Evolutionary conservation across 2,329 filamentous ascomycete genomes (phyloP).

Genomic region (Hawksworthiomyces lignivorus): DNA sequence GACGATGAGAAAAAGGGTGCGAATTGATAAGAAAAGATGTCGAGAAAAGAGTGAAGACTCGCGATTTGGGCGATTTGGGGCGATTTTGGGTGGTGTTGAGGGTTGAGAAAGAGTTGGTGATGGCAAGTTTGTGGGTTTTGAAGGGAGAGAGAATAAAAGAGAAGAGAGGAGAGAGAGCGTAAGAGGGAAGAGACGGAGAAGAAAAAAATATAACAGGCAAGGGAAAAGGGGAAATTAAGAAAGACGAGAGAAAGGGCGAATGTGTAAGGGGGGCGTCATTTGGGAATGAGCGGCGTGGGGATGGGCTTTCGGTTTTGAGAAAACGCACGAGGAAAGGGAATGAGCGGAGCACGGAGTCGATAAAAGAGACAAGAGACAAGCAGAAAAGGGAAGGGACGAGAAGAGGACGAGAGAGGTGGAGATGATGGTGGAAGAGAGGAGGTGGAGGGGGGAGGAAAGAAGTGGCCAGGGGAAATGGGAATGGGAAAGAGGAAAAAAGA

Average conservation of each 20-base stretch:
- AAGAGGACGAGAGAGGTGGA: constrained; percentile 14
- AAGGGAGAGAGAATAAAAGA: background rate
- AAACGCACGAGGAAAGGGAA: constrained; percentile 4
- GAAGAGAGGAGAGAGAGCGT: background rate
- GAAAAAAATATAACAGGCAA: constrained; percentile 5
- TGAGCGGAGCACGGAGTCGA: constrained; percentile 12
- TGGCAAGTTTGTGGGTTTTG: constrained; percentile 3
- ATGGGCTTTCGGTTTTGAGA: constrained; percentile 45
- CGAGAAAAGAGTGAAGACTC: constrained; percentile 24
- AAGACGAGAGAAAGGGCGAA: constrained; percentile 7
- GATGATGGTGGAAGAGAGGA: constrained; percentile 1
- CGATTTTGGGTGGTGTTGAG: constrained; percentile 24
- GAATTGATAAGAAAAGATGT: constrained; percentile 33
- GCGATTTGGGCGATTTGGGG: constrained; percentile 9
- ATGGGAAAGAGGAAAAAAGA: constrained; percentile 1
- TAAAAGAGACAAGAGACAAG: constrained; percentile 24
- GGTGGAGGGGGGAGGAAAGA: constrained; percentile 3
- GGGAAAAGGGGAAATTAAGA: background rate
- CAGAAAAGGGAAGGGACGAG: constrained; percentile 13
- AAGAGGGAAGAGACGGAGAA: constrained; percentile 6
- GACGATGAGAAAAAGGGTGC: constrained; percentile 11
- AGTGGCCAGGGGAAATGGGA: background rate
- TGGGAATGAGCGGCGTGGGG: constrained; percentile 29
- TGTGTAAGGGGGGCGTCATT: constrained; percentile 24
- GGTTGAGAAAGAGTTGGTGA: constrained; percentile 20